Evolutionary conservation across 2,329 filamentous ascomycete species (phyloP).

Genomic region (Hypoxylon sp.): DNA sequence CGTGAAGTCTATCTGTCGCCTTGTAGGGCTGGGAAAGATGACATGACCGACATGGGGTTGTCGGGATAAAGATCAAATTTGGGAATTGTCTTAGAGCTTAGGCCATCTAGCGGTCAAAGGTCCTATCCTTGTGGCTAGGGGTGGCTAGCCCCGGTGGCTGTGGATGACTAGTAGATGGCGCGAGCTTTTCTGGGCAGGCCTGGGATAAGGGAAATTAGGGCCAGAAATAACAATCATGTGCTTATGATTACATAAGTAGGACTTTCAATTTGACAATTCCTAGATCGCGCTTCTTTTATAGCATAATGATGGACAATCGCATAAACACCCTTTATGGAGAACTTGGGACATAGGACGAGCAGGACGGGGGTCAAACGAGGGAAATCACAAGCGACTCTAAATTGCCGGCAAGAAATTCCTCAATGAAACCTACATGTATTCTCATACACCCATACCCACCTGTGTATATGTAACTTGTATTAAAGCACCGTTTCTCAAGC

Average conservation of each 20-base stretch:
- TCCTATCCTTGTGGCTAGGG: slow-evolving; percentile 23
- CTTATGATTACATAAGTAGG: slow-evolving; percentile 28
- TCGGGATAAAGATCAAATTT: slow-evolving; percentile 26
- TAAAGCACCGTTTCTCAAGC: not conserved
- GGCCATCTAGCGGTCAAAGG: slow-evolving; percentile 20
- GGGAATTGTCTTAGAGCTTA: slow-evolving; percentile 30
- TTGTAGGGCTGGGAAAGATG: slow-evolving; percentile 40
- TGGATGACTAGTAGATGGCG: slow-evolving; percentile 6
- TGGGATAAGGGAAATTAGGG: slow-evolving; percentile 16
- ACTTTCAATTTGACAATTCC: slow-evolving; percentile 14
- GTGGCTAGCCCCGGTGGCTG: slow-evolving; percentile 22
- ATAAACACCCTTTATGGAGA: not conserved
- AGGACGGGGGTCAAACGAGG: not conserved
- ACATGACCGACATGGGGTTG: slow-evolving; percentile 14
- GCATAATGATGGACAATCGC: slow-evolving; percentile 8
- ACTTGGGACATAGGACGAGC: not conserved
- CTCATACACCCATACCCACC: not conserved
- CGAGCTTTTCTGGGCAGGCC: not conserved
- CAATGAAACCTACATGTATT: not conserved
- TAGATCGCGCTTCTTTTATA: slow-evolving; percentile 10
- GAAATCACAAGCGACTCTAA: not conserved
- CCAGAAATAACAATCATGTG: slow-evolving; percentile 8
- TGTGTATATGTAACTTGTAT: not conserved
- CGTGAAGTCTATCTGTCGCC: slow-evolving; percentile 37
- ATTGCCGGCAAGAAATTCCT: slow-evolving; percentile 1